phyloP scores from a whole-genome alignment of 2,329 filamentous ascomycete genomes.

The Cladosporium sp. region DNA sequence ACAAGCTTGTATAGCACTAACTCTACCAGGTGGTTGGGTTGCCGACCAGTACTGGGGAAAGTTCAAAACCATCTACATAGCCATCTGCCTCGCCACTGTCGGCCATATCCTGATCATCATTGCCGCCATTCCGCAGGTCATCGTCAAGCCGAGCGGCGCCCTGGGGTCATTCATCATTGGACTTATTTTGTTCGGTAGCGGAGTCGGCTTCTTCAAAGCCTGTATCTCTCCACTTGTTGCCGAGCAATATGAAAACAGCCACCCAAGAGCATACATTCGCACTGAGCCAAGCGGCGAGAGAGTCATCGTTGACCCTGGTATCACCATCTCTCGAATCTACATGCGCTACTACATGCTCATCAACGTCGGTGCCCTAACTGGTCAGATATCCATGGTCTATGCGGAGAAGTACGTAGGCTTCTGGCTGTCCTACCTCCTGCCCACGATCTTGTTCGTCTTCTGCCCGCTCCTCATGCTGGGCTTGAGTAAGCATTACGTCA shows the following conservation, averaged over 20 bases:
- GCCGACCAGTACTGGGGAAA: slow-evolving; percentile 68
- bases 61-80: slow-evolving; percentile 67
- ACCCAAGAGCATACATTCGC: slow-evolving; percentile 36
- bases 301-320: slow-evolving; percentile 42
- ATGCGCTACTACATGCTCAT: slow-evolving; percentile 67
- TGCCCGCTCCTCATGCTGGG: slow-evolving; percentile 31
- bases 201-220: slow-evolving; percentile 75
- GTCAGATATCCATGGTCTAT: slow-evolving; percentile 53
- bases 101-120: slow-evolving; percentile 65
- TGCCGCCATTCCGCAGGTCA: slow-evolving; percentile 60
- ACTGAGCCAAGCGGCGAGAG: slow-evolving; percentile 37
- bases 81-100: slow-evolving; percentile 57
- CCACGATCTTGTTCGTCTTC: slow-evolving; percentile 59
- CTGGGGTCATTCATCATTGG: slow-evolving; percentile 61
- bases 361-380: slow-evolving; percentile 63
- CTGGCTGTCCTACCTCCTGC: slow-evolving; percentile 59
- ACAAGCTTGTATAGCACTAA: not conserved
- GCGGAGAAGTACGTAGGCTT: slow-evolving; percentile 65
- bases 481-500: slow-evolving; percentile 49
- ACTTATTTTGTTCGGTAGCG: slow-evolving; percentile 64
- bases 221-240: slow-evolving; percentile 57
- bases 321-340: slow-evolving; percentile 43
- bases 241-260: slow-evolving; percentile 38
- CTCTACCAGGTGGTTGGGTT: slow-evolving; percentile 37
- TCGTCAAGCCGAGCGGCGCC: slow-evolving; percentile 54